Base-by-base conservation (phyloP, 2,329 filamentous ascomycete genomes). In the Monilinia laxa region DNA sequence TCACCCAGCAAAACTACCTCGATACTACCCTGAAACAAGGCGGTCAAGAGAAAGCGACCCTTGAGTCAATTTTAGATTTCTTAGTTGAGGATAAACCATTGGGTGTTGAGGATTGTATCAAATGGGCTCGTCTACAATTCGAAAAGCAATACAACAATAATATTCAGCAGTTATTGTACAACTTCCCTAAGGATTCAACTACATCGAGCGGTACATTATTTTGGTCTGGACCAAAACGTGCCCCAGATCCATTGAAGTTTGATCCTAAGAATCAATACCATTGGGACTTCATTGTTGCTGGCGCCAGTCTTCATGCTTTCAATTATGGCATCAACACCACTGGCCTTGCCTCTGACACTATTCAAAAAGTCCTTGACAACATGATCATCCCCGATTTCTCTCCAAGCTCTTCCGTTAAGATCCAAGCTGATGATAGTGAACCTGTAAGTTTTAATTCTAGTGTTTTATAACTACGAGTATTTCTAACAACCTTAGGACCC, bases 191-290 rank as follows among this genome's bases (percentile, higher is more conserved):
- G 80, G 94, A 98, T 77, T 90, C 93, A 0, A 87, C 85, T 65
- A 97, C 95, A 1, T 96, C 93, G 2, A 90, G 86, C 49, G 95
- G 95, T 42, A 91, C 93, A 70, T 90, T 87, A 1, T 99, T 99
- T 85, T 99, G 95, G 95, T 98, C 95, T 40, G 94, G 95, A 14
- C 95, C 95, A 59, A 99, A 99, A 86, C 92, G 95, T 75, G 95
- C 95, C 16, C 95, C 95, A 6, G 92, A 96, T 70, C 85, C 94
- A 70, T 83, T 98, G 76, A 93, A 91, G 78, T 99, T 99, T 72
- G 91, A 97, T 74, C 79, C 89, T 57, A 85, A 88, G 68, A 95
- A 97, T 79, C 83, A 88, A 14, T 95, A 92, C 28, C 95, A 99
- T 79, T 89, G 94, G 76, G 87, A 86, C 49, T 99, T 97, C 77